Base-by-base conservation (phyloP, 176 grass and related monocot genomes). In the Musa acuminata region DNA sequence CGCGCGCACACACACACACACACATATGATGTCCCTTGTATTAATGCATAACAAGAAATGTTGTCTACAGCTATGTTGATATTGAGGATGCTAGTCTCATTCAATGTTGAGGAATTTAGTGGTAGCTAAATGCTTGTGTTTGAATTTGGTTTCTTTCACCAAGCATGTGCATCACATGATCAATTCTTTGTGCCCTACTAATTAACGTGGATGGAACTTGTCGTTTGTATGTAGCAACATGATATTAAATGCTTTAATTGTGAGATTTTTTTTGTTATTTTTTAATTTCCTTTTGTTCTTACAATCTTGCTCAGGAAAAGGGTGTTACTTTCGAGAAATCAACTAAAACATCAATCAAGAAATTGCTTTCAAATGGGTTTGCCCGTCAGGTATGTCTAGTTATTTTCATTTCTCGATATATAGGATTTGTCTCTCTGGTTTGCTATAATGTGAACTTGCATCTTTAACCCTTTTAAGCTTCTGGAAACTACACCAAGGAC, bases 311-410 rank as follows among this genome's bases (percentile, higher is more conserved):
- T 79, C 75, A 83, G 65, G 77, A 49, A 0, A 68, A 73, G 49
- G 77, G 60, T 64, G 64, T 72, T 81, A 79, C 8, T 55, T 78
- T 51, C 57, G 50, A 55, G 51, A 53, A 90, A 84, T 82, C 81
- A 74, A 83, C 76, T 25, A 49, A 79, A 82, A 74, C 79, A 83
- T 89, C 86, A 82, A 84, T 68, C 80, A 84, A 87, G 78, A 94
- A 80, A 65, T 80, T 99, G n/a, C 80, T 91, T 79, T 71, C 79
- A 43, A 94, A 87, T 94, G 82, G 82, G 85, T 94, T 99, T 86
- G 82, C 86, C 81, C 49, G 79, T 71, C 87, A 94, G 90, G 95
- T 99, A 83, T 80, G 77, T 62, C 25, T 50, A 57, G 11, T 74
- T 67, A 19, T 83, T 35, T 48, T 58, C 49, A 59, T 65, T 74